These are phyloP conservation scores for Coemansia sp. DNA, from an alignment of 192 early-diverging fungal genomes.

Conservation along the genomic window DNA sequence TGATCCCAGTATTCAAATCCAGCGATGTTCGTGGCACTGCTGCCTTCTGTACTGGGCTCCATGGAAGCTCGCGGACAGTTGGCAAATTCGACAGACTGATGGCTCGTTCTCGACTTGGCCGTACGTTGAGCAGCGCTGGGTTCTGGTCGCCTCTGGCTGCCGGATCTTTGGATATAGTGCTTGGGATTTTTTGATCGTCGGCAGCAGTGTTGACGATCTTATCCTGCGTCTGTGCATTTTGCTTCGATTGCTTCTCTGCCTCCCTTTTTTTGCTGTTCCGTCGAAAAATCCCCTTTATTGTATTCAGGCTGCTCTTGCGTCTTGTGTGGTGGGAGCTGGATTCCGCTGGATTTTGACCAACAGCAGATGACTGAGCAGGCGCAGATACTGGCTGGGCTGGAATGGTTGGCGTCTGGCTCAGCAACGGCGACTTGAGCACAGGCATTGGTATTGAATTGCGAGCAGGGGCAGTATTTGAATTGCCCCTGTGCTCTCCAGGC, in stretches of 20 bases:
- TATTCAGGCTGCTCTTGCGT: constrained; percentile 33
- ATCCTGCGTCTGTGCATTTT: background rate
- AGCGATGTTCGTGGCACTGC: constrained; percentile 2
- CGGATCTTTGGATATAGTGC: constrained; percentile 15
- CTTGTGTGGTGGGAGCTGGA: constrained; percentile 10
- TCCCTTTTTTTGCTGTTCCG: constrained; percentile 23
- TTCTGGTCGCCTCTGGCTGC: constrained; percentile 6
- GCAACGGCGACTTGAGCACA: background rate
- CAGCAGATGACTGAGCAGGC: background rate
- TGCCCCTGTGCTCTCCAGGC: background rate
- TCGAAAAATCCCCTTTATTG: constrained; percentile 33
- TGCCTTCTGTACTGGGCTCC: constrained; percentile 12
- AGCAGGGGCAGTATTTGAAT: background rate
- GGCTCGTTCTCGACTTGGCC: constrained; percentile 15
- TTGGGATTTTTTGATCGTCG: constrained; percentile 7
- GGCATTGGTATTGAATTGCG: constrained; percentile 15
- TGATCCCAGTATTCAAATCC: background rate
- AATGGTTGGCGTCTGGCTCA: background rate
- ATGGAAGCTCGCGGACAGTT: background rate
- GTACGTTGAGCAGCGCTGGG: background rate
- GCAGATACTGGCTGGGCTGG: background rate
- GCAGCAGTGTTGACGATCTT: background rate
- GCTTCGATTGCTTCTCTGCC: background rate
- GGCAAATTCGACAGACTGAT: constrained; percentile 18
- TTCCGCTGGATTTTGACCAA: background rate